Evolutionary conservation across 768 basidiomycete species (phyloP).

Genomic region (Lactarius indigo): DNA sequence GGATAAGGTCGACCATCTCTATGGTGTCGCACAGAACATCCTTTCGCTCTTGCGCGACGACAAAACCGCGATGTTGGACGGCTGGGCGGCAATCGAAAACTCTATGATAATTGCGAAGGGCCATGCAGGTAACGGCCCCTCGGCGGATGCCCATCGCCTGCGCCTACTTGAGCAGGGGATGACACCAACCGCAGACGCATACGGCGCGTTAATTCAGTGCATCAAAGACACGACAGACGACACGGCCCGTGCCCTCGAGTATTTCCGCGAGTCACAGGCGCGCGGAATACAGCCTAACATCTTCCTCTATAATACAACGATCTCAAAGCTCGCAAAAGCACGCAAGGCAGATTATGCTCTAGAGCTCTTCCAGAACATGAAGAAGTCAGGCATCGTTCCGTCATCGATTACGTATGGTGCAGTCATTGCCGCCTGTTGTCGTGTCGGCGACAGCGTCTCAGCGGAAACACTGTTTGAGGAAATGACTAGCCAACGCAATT

Average conservation of each 20-base stretch:
- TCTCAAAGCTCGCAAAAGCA: constrained; percentile 92
- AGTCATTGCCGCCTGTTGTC: constrained; percentile 88
- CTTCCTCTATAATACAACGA: constrained; percentile 96
- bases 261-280: constrained; percentile 74
- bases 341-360: constrained; percentile 89
- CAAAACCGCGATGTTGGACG: constrained; percentile 46
- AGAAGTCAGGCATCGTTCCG: constrained; percentile 53
- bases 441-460: constrained; percentile 81
- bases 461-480: constrained; percentile 84
- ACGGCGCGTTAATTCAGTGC: constrained; percentile 82
- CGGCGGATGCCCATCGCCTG: constrained; percentile 75
- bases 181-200: constrained; percentile 83
- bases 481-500: constrained; percentile 70
- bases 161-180: constrained; percentile 75
- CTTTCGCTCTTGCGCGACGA: constrained; percentile 44
- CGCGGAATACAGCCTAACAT: constrained; percentile 72
- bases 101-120: constrained; percentile 85
- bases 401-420: constrained; percentile 94
- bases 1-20: constrained; percentile 60
- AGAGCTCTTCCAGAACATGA: constrained; percentile 87
- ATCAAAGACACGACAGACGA: constrained; percentile 97
- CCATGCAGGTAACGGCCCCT: constrained; percentile 73
- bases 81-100: constrained; percentile 83
- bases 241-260: constrained; percentile 76
- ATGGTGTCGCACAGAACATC: constrained; percentile 62